Base-by-base conservation (phyloP, 2,329 filamentous ascomycete species). In the Fusarium temperatum region DNA sequence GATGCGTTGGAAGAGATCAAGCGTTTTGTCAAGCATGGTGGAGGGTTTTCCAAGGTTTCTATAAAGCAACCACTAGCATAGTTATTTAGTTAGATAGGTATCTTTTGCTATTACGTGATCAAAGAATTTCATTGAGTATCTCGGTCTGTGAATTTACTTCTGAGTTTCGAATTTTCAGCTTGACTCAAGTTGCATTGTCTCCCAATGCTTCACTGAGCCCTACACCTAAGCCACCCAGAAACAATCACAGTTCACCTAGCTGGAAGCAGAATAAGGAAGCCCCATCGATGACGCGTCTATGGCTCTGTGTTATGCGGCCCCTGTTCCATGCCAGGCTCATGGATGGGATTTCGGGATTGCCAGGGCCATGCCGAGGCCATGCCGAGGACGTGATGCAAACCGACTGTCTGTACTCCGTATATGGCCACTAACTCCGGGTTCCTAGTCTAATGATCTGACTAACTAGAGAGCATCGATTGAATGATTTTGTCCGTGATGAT, bases 401-500 rank as follows among this genome's bases (percentile, higher is more conserved):
- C 28, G 2, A n/a, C 11, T n/a, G 22, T 18, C 8, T 1, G 26
- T 18, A 5, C 11, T 18, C 8, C 3, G 26, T 18, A 5, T 15
- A n/a, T 13, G 9, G 22, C 28, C 8, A 51, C 8, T 20, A 24
- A 18, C 11, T 47, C 8, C 1, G 0, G 8, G 1, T 7, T 18
- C 2, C 22, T n/a, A 2, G 3, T 14, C 3, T 14, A 24, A 13
- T 9, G 15, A 4, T 30, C 1, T 18, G 0, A 13, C 7, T n/a
- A 1, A 28, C 9, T 7, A 1, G 0, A n/a, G 4, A 12, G 28
- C 3, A 8, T 12, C 3, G 3, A 30, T 0, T n/a, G 1, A 6
- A 9, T 9, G 6, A 17, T 0, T 6, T 11, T 18, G 7, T 32
- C 5, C 0, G n/a, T 32, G 3, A 0, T 3, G 7, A 17, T 18